Evolutionary conservation across 805 yeast species (phyloP).

Genomic region (Cyberlindnera maclurae): DNA sequence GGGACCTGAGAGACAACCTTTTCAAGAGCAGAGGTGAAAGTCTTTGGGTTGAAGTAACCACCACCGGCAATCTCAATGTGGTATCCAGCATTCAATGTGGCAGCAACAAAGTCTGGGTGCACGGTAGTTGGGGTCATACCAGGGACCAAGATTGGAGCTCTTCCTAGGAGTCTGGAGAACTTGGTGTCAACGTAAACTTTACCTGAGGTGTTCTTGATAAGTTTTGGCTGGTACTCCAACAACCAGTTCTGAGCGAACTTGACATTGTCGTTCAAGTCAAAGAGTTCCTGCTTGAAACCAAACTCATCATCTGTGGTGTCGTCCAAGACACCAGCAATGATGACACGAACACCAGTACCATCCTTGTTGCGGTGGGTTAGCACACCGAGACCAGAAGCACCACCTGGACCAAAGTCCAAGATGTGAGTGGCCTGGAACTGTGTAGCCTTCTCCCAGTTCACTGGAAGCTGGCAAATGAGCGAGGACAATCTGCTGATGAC

Average conservation of each 20-base stretch:
- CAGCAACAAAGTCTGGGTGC: slow-evolving; percentile 88
- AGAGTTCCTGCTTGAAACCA: slow-evolving; percentile 93
- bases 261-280: slow-evolving; percentile 59
- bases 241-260: slow-evolving; percentile 91
- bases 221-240: slow-evolving; percentile 76
- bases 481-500: slow-evolving; percentile 64
- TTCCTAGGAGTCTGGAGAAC: slow-evolving; percentile 84
- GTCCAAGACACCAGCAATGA: slow-evolving; percentile 89
- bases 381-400: slow-evolving; percentile 92
- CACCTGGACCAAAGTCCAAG: slow-evolving; percentile 98
- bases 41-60: slow-evolving; percentile 78
- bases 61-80: slow-evolving; percentile 99
- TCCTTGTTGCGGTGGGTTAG: slow-evolving; percentile 96
- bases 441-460: slow-evolving; percentile 92
- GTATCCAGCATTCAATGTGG: slow-evolving; percentile 92
- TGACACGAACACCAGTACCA: slow-evolving; percentile 94
- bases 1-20: slow-evolving; percentile 58
- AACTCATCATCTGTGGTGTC: slow-evolving; percentile 65
- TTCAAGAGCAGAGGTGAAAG: slow-evolving; percentile 70
- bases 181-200: slow-evolving; percentile 87
- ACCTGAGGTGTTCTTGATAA: slow-evolving; percentile 66
- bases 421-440: slow-evolving; percentile 77
- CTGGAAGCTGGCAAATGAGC: slow-evolving; percentile 84
- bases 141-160: slow-evolving; percentile 95
- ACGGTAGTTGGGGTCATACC: slow-evolving; percentile 99